A percentile compares a stretch with the other conserved stretches of the same genome.
Evolutionary conservation across 179 eudicot species (phyloP).

Genomic region (Patellifolia procumbens): DNA sequence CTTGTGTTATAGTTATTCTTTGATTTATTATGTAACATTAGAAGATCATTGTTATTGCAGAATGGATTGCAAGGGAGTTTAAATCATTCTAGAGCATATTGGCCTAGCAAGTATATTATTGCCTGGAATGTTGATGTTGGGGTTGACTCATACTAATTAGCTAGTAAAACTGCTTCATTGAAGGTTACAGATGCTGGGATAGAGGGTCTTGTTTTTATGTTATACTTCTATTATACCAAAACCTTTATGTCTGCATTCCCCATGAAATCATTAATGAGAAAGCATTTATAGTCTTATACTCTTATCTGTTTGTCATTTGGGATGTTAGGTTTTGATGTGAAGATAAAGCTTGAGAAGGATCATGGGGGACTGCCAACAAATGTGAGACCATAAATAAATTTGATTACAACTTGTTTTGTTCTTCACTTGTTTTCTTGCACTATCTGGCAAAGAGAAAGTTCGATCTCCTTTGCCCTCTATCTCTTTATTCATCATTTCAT

Average conservation of each 20-base stretch:
- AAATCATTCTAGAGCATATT: constrained; percentile 67
- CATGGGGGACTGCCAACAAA: constrained; percentile 56
- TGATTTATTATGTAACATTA: too few relatives aligned
- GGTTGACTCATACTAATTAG: constrained; percentile 61
- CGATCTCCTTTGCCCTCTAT: neutral
- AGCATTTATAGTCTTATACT: neutral
- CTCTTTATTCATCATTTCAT: too few relatives aligned
- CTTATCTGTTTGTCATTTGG: constrained; percentile 11
- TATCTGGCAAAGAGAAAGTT: neutral
- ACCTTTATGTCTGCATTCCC: neutral
- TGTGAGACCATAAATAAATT: constrained; percentile 44
- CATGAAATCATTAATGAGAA: neutral
- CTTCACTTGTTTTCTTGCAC: constrained; percentile 2
- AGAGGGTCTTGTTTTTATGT: constrained; percentile 49
- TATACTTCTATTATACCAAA: constrained; percentile 13
- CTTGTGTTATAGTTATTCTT: too few relatives aligned
- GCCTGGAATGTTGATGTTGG: constrained; percentile 74
- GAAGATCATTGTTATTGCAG: constrained; percentile 24
- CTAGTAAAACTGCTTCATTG: constrained; percentile 69
- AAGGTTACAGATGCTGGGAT: constrained; percentile 52
- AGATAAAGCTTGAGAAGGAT: constrained; percentile 63
- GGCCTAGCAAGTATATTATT: constrained; percentile 71
- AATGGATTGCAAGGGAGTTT: constrained; percentile 54
- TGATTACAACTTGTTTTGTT: constrained; percentile 10
- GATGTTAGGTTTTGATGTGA: constrained; percentile 69